A percentile compares a stretch with the other conserved stretches of the same genome.
These are phyloP conservation scores for Colletotrichum magnum DNA, from an alignment of 2,329 filamentous ascomycete genomes.

Conservation along the genomic window DNA sequence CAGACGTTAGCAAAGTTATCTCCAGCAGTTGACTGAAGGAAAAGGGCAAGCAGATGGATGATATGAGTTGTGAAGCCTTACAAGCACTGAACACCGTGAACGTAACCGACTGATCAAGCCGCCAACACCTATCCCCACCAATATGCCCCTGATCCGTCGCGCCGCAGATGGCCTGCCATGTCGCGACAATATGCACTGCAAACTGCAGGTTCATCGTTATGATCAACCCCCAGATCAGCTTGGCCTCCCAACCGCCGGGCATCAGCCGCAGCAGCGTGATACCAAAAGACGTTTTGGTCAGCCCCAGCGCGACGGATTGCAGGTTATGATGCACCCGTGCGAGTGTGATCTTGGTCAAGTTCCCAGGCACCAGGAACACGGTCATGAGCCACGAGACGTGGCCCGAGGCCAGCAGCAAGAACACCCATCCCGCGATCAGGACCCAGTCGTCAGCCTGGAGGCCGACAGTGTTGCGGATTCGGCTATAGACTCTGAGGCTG, in stretches of 20 bases:
- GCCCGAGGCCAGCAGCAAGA: slow-evolving; percentile 42
- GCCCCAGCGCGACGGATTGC: slow-evolving; percentile 48
- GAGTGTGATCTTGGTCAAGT: slow-evolving; percentile 40
- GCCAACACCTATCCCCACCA: slow-evolving; percentile 16
- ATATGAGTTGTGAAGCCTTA: neutral
- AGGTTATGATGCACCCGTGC: slow-evolving; percentile 45
- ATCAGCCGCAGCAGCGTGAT: slow-evolving; percentile 51
- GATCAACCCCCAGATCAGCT: slow-evolving; percentile 50
- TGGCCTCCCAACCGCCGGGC: slow-evolving; percentile 43
- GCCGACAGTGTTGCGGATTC: slow-evolving; percentile 36
- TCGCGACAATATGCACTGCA: slow-evolving; percentile 44
- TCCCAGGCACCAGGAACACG: slow-evolving; percentile 37
- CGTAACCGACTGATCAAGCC: neutral
- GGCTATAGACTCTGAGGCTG: slow-evolving; percentile 42
- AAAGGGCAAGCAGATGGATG: too few relatives aligned
- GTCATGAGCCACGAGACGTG: slow-evolving; percentile 27
- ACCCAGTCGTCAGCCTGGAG: slow-evolving; percentile 50
- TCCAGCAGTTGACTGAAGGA: too few relatives aligned
- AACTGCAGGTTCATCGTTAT: slow-evolving; percentile 50
- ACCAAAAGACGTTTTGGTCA: slow-evolving; percentile 56
- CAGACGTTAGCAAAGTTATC: neutral
- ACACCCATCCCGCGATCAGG: slow-evolving; percentile 47
- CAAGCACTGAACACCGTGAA: slow-evolving; percentile 16
- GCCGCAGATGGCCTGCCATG: slow-evolving; percentile 47
- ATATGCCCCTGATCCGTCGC: slow-evolving; percentile 15